phyloP scores from a whole-genome alignment of 208 protist species.

The Crithidia expoeki region DNA sequence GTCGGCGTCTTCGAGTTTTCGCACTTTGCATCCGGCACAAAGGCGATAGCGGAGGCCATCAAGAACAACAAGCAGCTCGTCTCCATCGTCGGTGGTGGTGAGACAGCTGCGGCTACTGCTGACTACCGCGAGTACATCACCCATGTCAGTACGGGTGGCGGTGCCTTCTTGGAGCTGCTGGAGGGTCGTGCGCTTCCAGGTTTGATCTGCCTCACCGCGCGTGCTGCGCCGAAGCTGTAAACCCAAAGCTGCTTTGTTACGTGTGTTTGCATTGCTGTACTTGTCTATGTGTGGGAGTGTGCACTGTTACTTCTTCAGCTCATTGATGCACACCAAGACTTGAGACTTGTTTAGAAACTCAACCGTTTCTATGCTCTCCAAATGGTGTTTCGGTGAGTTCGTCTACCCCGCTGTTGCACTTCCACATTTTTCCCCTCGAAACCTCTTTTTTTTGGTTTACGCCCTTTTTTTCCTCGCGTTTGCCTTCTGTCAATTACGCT shows the following conservation, averaged over 20 bases:
- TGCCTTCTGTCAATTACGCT: no score
- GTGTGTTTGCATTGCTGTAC: background rate
- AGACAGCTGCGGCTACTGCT: slow-evolving; percentile 96
- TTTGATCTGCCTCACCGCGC: slow-evolving; percentile 90
- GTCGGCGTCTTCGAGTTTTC: slow-evolving; percentile 99
- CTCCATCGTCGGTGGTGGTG: slow-evolving; percentile 97
- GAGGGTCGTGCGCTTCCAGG: slow-evolving; percentile 97
- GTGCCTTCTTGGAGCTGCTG: slow-evolving; percentile 99
- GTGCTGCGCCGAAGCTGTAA: slow-evolving; percentile 77
- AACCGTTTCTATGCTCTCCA: no score
- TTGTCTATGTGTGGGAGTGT: no score
- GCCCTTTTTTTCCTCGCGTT: no score
- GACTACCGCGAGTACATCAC: slow-evolving; percentile 89
- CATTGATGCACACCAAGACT: no score
- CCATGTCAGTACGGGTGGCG: slow-evolving; percentile 99
- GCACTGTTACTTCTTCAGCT: no score
- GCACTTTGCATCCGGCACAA: slow-evolving; percentile 93
- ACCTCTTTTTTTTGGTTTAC: no score
- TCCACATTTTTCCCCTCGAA: no score
- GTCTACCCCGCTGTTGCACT: no score
- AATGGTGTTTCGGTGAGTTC: no score
- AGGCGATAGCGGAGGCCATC: slow-evolving; percentile 77
- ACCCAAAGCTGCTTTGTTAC: background rate
- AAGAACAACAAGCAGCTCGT: slow-evolving; percentile 74
- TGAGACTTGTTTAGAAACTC: no score